Evolutionary conservation across 768 basidiomycete species (phyloP).

Genomic region (Amanita rimosa): DNA sequence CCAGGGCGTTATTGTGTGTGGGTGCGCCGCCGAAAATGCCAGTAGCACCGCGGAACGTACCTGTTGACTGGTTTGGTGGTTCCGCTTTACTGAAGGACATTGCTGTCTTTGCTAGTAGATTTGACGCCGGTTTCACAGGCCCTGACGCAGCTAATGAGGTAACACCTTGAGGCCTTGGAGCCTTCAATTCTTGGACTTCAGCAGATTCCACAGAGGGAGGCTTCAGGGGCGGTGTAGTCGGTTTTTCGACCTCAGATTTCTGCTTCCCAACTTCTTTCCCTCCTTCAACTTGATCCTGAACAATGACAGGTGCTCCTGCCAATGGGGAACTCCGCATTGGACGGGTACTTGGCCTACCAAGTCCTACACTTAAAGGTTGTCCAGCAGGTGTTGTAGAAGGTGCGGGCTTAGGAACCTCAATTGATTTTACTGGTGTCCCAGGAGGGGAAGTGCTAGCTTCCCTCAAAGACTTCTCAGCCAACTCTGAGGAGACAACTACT

Average conservation of each 20-base stretch:
- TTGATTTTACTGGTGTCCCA: conserved; percentile 42
- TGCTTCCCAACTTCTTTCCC: conserved; percentile 7
- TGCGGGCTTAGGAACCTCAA: conserved; percentile 23
- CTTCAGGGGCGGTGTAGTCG: conserved; percentile 29
- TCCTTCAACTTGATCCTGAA: conserved; percentile 32
- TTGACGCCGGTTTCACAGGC: not conserved
- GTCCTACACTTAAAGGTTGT: conserved; percentile 30
- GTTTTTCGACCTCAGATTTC: conserved; percentile 7
- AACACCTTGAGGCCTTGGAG: conserved; percentile 36
- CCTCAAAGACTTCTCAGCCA: conserved; percentile 15
- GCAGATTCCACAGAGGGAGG: conserved; percentile 21
- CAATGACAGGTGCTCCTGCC: conserved; percentile 40
- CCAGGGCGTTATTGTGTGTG: not conserved
- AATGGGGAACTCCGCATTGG: conserved; percentile 72
- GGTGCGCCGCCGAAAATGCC: not conserved
- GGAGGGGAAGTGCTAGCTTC: conserved; percentile 54
- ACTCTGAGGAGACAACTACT: conserved; percentile 23
- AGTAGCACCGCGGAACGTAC: not conserved
- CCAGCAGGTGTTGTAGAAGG: conserved; percentile 17
- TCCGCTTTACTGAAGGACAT: not conserved
- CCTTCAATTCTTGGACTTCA: conserved; percentile 14
- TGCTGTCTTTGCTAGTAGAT: not conserved
- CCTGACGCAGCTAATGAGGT: conserved; percentile 24
- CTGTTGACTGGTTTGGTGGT: not conserved
- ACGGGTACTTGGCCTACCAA: conserved; percentile 50